Percentiles rank a stretch among this genome's conserved stretches.
These are phyloP conservation scores for Penicillium dipodomyicola DNA, from an alignment of 495 filamentous ascomycete genomes.

Conservation along the genomic window DNA sequence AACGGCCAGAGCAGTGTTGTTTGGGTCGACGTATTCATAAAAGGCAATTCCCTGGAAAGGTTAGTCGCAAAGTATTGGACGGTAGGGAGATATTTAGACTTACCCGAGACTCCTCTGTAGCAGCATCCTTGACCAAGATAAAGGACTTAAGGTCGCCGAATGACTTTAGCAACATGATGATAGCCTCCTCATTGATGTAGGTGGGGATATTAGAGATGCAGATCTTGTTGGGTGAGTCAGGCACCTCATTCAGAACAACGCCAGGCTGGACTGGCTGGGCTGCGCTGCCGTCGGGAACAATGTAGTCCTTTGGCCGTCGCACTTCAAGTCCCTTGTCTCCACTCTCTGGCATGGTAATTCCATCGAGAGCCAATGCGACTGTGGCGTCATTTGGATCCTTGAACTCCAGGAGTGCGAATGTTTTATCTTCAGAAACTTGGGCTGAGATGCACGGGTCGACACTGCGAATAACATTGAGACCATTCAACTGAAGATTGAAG, in stretches of 20 bases:
- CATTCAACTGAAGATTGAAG: constrained; percentile 95
- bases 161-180: constrained; percentile 80
- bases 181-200: constrained; percentile 85
- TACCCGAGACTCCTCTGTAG: constrained; percentile 85
- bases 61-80: constrained; percentile 20
- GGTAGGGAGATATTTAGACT: constrained; percentile 35
- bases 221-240: constrained; percentile 93
- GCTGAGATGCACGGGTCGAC: constrained; percentile 84
- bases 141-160: constrained; percentile 96
- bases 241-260: constrained; percentile 72
- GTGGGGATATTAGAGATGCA: constrained; percentile 83
- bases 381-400: constrained; percentile 84
- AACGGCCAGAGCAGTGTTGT: constrained; percentile 78
- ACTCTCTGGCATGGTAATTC: constrained; percentile 79
- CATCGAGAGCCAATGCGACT: constrained; percentile 84
- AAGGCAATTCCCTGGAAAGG: constrained; percentile 82
- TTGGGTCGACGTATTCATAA: constrained; percentile 84
- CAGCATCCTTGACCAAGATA: constrained; percentile 81
- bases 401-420: constrained; percentile 89
- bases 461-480: constrained; percentile 81
- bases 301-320: constrained; percentile 93
- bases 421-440: constrained; percentile 71
- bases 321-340: constrained; percentile 68
- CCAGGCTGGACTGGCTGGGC: constrained; percentile 75
- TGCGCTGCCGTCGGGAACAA: constrained; percentile 78